These are phyloP conservation scores for Ustilago nuda DNA, from an alignment of 1,284 basidiomycete genomes.

Conservation along the genomic window DNA sequence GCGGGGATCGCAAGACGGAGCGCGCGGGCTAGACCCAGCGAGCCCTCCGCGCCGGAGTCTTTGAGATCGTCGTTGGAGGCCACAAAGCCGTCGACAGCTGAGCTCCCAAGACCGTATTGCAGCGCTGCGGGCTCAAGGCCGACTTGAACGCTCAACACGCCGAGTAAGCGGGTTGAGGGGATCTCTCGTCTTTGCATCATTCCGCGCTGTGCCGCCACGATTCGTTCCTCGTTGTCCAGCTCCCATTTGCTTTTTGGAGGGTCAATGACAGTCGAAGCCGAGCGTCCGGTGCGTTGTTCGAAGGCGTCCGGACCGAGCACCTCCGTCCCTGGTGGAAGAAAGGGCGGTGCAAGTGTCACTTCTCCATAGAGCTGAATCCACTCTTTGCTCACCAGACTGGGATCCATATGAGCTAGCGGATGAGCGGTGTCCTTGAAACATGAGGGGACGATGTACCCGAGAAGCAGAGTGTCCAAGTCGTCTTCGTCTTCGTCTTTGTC, in stretches of 20 bases:
- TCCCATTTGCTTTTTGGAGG: neutral
- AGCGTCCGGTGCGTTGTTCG: neutral
- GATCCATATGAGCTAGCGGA: constrained; percentile 27
- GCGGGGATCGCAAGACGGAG: constrained; percentile 33
- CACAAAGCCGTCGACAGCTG: constrained; percentile 41
- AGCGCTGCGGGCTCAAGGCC: constrained; percentile 45
- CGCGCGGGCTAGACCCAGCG: constrained; percentile 26
- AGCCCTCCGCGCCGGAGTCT: constrained; percentile 22
- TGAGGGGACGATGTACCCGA: constrained; percentile 40
- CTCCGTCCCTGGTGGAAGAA: constrained; percentile 34
- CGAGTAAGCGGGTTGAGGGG: constrained; percentile 35
- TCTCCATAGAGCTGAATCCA: constrained; percentile 51
- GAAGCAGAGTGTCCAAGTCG: constrained; percentile 21
- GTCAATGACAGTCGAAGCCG: neutral
- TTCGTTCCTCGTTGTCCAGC: neutral
- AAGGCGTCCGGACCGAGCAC: constrained; percentile 25
- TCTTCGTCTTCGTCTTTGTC: constrained; percentile 5
- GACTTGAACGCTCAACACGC: constrained; percentile 35
- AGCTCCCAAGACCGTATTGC: constrained; percentile 33
- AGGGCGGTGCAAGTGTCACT: constrained; percentile 35
- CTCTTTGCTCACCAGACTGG: constrained; percentile 24
- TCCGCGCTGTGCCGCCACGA: neutral
- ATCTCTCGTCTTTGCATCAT: neutral
- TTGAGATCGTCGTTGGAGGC: constrained; percentile 33
- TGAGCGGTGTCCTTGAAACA: constrained; percentile 28